These are phyloP conservation scores for Nissolia schottii DNA, from an alignment of 306 rosid species.

Conservation along the genomic window DNA sequence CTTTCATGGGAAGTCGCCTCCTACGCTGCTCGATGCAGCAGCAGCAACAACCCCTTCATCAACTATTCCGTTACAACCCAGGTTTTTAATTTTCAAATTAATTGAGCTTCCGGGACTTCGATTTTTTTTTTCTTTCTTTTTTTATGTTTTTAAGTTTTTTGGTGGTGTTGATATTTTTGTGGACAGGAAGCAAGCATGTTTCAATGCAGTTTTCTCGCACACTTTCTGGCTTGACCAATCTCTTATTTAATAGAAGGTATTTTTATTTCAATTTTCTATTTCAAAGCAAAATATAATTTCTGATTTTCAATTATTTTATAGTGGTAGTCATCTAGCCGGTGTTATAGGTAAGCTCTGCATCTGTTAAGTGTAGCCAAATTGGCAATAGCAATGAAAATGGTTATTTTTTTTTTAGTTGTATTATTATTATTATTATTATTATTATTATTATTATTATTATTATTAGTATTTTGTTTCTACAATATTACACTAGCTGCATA, in stretches of 20 bases:
- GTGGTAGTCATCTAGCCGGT: not conserved
- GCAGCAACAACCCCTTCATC: constrained; percentile 46
- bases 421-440: too few species aligned
- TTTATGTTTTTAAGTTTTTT: not conserved
- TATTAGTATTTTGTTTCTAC: too few species aligned
- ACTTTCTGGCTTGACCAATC: constrained; percentile 66
- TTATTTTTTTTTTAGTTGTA: not conserved
- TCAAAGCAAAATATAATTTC: not conserved
- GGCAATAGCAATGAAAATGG: not conserved
- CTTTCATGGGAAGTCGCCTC: constrained; percentile 37
- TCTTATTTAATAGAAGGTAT: constrained; percentile 81
- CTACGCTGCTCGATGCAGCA: constrained; percentile 43
- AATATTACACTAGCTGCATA: not conserved
- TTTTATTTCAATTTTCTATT: not conserved
- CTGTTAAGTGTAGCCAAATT: not conserved
- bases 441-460: too few species aligned
- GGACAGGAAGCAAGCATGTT: constrained; percentile 57
- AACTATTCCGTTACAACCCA: constrained; percentile 40
- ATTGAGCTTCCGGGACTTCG: not conserved
- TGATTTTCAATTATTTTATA: not conserved
- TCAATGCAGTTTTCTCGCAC: constrained; percentile 71
- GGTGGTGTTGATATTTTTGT: not conserved
- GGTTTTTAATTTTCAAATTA: too few species aligned
- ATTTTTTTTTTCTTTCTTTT: not conserved
- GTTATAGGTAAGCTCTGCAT: not conserved